A percentile compares a stretch with the other conserved stretches of the same genome.
Evolutionary conservation across 2,329 filamentous ascomycete species (phyloP).

Genomic region (Phaeosphaeria sp.): DNA sequence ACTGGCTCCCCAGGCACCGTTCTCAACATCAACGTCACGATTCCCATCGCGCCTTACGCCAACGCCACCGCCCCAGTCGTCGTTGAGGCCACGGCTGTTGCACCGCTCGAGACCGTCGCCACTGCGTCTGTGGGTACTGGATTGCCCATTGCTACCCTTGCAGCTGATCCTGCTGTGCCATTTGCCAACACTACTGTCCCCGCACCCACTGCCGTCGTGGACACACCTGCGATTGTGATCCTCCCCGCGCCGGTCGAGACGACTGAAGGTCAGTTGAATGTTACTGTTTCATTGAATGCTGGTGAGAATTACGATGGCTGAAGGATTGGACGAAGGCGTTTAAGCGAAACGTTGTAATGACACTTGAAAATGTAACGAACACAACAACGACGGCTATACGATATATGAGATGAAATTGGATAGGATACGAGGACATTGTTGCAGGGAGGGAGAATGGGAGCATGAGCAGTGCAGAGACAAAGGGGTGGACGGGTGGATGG

Average conservation of each 20-base stretch:
- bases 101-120: neutral
- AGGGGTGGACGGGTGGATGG: neutral
- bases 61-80: neutral
- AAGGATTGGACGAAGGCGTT: neutral
- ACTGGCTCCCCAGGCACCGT: neutral
- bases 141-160: neutral
- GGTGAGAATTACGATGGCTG: neutral
- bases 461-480: neutral
- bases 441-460: neutral
- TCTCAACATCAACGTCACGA: neutral
- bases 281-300: constrained; percentile 4
- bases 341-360: neutral
- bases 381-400: neutral
- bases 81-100: neutral
- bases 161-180: neutral
- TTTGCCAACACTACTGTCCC: constrained; percentile 1
- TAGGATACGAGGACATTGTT: neutral
- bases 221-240: neutral
- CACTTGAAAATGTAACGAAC: neutral
- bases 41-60: neutral
- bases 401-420: neutral
- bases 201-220: neutral
- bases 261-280: constrained; percentile 12
- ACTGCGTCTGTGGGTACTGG: neutral
- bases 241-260: neutral